Conservation (phyloP, 345 rosid genomes). For the Lepidium sativum region DNA sequence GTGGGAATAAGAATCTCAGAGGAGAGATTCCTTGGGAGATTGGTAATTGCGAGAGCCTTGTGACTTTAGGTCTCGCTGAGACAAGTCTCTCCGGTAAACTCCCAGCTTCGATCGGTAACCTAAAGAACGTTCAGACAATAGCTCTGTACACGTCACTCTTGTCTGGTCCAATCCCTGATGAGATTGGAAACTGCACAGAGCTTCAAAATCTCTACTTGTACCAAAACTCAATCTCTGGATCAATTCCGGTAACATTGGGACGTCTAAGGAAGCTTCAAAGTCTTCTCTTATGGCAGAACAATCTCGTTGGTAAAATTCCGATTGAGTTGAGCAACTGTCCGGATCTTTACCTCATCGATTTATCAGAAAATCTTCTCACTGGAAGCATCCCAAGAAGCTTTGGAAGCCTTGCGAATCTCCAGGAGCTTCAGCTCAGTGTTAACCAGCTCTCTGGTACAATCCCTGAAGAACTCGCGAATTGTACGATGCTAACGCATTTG, state of each 20-base stretch:
- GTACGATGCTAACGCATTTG: constrained; percentile 57
- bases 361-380: constrained; percentile 67
- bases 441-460: constrained; percentile 74
- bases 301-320: constrained; percentile 73
- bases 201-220: constrained; percentile 74
- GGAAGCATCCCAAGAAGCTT: constrained; percentile 76
- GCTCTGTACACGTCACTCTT: constrained; percentile 70
- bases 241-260: constrained; percentile 57
- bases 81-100: constrained; percentile 84
- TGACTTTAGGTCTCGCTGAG: constrained; percentile 81
- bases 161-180: constrained; percentile 74
- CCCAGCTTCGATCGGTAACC: constrained; percentile 64
- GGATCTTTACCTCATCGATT: constrained; percentile 61
- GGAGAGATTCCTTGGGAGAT: constrained; percentile 91
- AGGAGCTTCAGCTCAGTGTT: constrained; percentile 82
- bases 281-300: constrained; percentile 85
- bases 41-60: constrained; percentile 72
- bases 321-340: constrained; percentile 57
- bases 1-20: constrained; percentile 80
- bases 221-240: constrained; percentile 83
- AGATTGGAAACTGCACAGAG: constrained; percentile 76
- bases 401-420: constrained; percentile 67
- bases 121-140: constrained; percentile 63
- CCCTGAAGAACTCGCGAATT: constrained; percentile 62
- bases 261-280: constrained; percentile 70